Base-by-base conservation (phyloP, 768 basidiomycete species). In the Agrocybe praecox region DNA sequence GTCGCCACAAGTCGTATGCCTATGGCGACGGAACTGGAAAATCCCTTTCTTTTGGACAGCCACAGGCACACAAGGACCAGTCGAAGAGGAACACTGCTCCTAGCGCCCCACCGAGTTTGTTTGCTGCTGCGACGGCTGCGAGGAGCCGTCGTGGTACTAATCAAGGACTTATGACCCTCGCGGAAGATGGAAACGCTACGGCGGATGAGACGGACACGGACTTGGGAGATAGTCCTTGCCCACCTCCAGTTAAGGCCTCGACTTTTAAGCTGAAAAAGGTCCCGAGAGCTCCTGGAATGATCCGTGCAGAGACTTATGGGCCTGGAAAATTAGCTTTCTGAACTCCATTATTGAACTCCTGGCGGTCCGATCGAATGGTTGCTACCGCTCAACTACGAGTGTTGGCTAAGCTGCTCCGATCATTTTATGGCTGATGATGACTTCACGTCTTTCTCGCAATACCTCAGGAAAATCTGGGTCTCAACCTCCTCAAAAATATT, bases 1-100 rank as follows among this genome's bases (percentile, higher is more conserved):
- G 90, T 29, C 88, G 95, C 53, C 92, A 94, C 55, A 91, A 92
- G 67, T 95, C 93, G 0, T 97, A 94, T 66, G 88, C 94, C 0
- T 96, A 94, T 64, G 95, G 94, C n/a, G 94, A 97, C 44, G 74
- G 78, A 21, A 72, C 75, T 61, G 72, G 67, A 61, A 83, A 80
- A 62, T 69, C 71, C 24, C 55, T 73, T 10, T 68, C 69, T 3
- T 62, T 59, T 33, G 60, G 58, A 7, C 53, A 53, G n/a, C 77
- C 74, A 62, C 74, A 68, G 52, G 80, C 75, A 60, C 77, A 69
- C 3, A 40, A 40, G 36, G 36, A 40, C 51, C 77, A 76, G 61
- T 68, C 77, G 42, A 92, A 88, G 68, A 82, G 87, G 66, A 91
- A 83, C 64, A 89, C 85, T 8, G 87, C 81, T 6, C 86, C 89